Evolutionary conservation across 2,329 filamentous ascomycete genomes (phyloP).

Genomic region (Aureobasidium sp.): DNA sequence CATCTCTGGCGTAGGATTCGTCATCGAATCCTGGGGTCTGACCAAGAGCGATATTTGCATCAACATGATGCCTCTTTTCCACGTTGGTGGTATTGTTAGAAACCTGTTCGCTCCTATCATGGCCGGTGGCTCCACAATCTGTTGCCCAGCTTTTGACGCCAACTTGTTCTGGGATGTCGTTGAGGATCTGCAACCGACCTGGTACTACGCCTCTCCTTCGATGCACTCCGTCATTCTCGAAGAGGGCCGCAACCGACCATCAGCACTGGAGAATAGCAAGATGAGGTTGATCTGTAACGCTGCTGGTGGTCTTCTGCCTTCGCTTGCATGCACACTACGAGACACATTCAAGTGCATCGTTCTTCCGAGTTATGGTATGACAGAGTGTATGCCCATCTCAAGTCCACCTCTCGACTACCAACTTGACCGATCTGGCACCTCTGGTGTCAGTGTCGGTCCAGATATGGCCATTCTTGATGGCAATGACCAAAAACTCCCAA

Average conservation of each 20-base stretch:
- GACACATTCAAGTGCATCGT: conserved; percentile 45
- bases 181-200: conserved; percentile 40
- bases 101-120: conserved; percentile 49
- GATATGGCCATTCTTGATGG: conserved; percentile 43
- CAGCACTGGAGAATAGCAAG: conserved; percentile 33
- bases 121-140: conserved; percentile 45
- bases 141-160: conserved; percentile 46
- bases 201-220: conserved; percentile 51
- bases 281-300: conserved; percentile 49
- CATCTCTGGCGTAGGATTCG: conserved; percentile 42
- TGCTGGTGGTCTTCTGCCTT: conserved; percentile 44
- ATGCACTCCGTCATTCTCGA: conserved; percentile 48
- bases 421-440: conserved; percentile 45
- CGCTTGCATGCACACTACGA: conserved; percentile 40
- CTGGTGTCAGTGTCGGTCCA: conserved; percentile 43
- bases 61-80: conserved; percentile 53
- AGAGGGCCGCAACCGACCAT: conserved; percentile 32
- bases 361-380: conserved; percentile 52
- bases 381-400: conserved; percentile 51
- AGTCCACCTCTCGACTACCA: conserved; percentile 45
- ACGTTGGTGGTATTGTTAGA: conserved; percentile 44
- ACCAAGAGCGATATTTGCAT: conserved; percentile 40
- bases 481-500: conserved; percentile 23
- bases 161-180: conserved; percentile 49
- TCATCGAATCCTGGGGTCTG: conserved; percentile 47